phyloP scores from a whole-genome alignment of 352 stramenopile genomes.

The Phytophthora tentaculata region DNA sequence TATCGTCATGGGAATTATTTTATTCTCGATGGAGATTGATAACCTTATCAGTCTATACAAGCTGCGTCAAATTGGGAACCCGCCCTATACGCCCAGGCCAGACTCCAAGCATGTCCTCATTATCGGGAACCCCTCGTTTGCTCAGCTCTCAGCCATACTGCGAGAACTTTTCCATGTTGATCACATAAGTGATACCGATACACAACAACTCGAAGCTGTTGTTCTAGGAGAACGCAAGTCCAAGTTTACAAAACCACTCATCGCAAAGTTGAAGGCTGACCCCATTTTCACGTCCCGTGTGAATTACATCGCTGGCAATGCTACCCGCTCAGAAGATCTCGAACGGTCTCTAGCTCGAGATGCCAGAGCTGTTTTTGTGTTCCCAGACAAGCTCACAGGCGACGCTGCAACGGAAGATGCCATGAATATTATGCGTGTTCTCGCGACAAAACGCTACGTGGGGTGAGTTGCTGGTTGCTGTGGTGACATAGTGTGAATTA shows the following conservation, averaged over 20 bases:
- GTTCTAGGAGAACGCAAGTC: constrained; percentile 72
- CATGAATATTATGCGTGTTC: constrained; percentile 86
- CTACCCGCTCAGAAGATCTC: constrained; percentile 76
- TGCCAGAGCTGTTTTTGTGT: constrained; percentile 80
- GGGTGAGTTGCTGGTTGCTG: constrained; percentile 43
- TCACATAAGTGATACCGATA: constrained; percentile 53
- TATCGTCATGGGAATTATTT: constrained; percentile 87
- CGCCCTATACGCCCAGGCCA: constrained; percentile 70
- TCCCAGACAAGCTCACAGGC: constrained; percentile 82
- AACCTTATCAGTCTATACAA: constrained; percentile 89
- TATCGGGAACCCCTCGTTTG: constrained; percentile 85
- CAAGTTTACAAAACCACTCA: constrained; percentile 74
- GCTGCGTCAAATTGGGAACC: constrained; percentile 81
- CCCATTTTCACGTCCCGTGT: constrained; percentile 81
- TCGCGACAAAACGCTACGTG: constrained; percentile 73
- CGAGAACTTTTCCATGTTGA: constrained; percentile 91
- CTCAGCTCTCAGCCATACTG: constrained; percentile 82
- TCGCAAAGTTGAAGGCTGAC: constrained; percentile 77
- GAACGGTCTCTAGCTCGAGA: constrained; percentile 63
- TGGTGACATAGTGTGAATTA: neutral
- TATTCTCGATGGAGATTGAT: constrained; percentile 91
- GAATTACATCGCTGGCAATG: constrained; percentile 81
- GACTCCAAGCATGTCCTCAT: constrained; percentile 80
- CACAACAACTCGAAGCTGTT: constrained; percentile 68
- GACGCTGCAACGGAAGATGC: constrained; percentile 80